Base-by-base conservation (phyloP, 352 stramenopile species). In the Lagenidium giganteum region DNA sequence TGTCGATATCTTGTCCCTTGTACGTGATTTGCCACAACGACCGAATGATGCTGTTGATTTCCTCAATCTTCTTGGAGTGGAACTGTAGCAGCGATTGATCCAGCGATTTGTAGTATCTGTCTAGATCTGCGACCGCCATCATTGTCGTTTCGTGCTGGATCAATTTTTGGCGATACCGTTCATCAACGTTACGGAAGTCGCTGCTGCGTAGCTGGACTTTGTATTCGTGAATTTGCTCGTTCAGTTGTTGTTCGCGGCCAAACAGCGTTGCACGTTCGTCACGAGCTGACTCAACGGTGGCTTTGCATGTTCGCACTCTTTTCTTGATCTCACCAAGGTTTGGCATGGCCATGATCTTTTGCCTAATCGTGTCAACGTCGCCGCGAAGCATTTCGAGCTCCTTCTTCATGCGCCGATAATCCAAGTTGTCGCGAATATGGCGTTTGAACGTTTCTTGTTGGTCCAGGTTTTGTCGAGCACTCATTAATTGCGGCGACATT, bases 21-120 rank as follows among this genome's bases (percentile, higher is more conserved):
- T 99, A 99, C 5, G 95, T 99, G 23, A 98, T 79, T 45, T 92
- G 74, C 96, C 96, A 99, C 14, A 99, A 61, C 40, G 97, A 93
- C 21, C 77, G 68, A 51, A 99, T 98, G 40, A 98, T 98, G 32
- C 95, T 96, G 70, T 99, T 99, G 60, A 99, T 98, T 48, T 99
- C 95, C 30, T 81, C 80, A 39, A 99, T 98, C 64, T 99, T 99
- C 42, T 96, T 93, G 12, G 80, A 87, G 64, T 99, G 97, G 67
- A 97, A 99, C 34, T 90, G 62, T 33, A 98, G 67, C 22, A 99
- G 68, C 5, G 94, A 95, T 46, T 96, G 85, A 49, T 99, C 95
- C 11, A 96, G 70, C 1, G 79, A 79, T 47, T 82, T 85, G 51
- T 96, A 96, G 67, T 98, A 99, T 27, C 91, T 96, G 45, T 99